Percentiles rank a stretch among this genome's conserved stretches.
Evolutionary conservation across 352 stramenopile species (phyloP).

Genomic region (Pythium utonaiense): DNA sequence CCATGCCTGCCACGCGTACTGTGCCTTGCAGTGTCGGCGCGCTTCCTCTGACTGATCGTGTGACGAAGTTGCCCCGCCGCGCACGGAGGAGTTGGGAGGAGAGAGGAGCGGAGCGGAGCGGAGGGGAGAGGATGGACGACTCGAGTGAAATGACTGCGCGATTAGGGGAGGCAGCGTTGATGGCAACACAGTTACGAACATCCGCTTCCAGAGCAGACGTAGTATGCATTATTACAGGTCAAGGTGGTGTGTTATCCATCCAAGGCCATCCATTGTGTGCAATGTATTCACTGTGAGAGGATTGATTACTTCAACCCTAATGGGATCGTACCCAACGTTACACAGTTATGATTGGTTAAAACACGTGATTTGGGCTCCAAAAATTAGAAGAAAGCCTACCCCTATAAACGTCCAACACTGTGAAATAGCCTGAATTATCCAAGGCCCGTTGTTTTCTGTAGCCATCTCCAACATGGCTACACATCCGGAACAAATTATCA

Average conservation of each 20-base stretch:
- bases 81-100: neutral
- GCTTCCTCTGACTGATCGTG: neutral
- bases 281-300: too few relatives aligned
- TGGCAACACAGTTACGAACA: neutral
- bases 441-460: neutral
- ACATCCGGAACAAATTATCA: neutral
- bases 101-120: constrained; percentile 1
- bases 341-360: neutral
- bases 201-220: neutral
- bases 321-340: neutral
- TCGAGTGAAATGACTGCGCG: constrained; percentile 16
- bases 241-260: too few relatives aligned
- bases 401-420: neutral
- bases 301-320: too few relatives aligned
- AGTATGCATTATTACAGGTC: neutral
- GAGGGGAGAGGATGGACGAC: constrained; percentile 14
- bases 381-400: neutral
- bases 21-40: neutral
- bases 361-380: neutral
- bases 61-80: constrained; percentile 16
- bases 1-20: constrained; percentile 6
- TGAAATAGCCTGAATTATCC: too few relatives aligned
- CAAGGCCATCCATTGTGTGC: too few relatives aligned
- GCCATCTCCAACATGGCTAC: neutral
- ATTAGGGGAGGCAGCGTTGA: neutral